Evolutionary conservation across 257 asterid species (phyloP), one percentile per base, ranked within the genome.

Genomic region (Anisodus tanguticus): DNA sequence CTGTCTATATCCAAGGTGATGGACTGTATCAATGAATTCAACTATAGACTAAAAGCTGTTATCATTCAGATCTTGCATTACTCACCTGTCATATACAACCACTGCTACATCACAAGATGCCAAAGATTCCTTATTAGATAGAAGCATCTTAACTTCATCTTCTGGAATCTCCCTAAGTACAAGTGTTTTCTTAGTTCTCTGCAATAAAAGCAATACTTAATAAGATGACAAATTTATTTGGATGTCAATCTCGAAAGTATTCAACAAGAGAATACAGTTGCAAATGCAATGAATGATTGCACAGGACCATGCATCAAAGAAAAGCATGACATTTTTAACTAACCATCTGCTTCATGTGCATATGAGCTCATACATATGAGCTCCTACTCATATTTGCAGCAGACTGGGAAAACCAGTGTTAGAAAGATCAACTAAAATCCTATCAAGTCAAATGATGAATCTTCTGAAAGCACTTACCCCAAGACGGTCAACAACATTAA

Each of bases 151-250:
- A 79, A 92, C 93, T 80, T 88, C 97, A 79, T 92, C 97, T 89
- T 94, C 98, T 66, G 97, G 97, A 89, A 96, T 92, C 92, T 96
- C 99, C 69, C 91, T 89, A 86, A 94, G 93, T 45, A 96, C 92
- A 86, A 96, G 98, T 53, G 93, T 92, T 86, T 90, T 96, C 91
- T 83, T 91, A 66, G 86, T 84, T 80, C 98, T 98, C 99, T 95
- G 97, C 84, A 88, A 84, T 71, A 77, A 19, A 64, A 67, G 3
- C 12, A 19, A 17, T 57, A 13, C 57, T 19, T 78, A 60, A 60
- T 53, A 59, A 58, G 66, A 60, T 19, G 78, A 19, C 15, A 45
- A 31, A 69, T 37, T 6, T 60, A 54, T 51, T 77, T 66, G 19
- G 49, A 60, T 69, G 57, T 12, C 81, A 74, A 55, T 80, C 80